phyloP scores from a whole-genome alignment of 2,329 filamentous ascomycete species.

The Paraconiothyrium sp. region DNA sequence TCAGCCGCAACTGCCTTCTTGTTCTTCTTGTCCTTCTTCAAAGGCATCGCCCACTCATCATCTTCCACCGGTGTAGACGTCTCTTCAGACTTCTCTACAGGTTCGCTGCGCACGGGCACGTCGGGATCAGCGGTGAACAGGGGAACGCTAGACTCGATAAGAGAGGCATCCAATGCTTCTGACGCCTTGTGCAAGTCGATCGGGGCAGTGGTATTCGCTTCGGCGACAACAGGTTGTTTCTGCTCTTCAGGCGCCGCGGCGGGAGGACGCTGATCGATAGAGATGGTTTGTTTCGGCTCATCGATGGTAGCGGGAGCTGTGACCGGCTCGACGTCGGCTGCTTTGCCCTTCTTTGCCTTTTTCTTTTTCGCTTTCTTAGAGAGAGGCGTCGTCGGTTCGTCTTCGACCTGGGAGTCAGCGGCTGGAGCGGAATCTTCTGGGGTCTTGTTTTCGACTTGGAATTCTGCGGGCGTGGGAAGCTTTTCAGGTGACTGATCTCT shows the following conservation, averaged over 20 bases:
- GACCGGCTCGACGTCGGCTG: constrained; percentile 21
- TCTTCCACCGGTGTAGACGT: constrained; percentile 18
- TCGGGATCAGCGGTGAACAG: constrained; percentile 12
- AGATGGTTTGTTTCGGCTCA: background rate
- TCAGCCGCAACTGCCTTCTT: constrained; percentile 20
- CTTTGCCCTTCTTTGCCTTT: constrained; percentile 32
- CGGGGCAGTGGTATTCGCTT: background rate
- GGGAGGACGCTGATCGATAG: background rate
- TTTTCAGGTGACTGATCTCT: background rate
- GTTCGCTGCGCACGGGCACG: constrained; percentile 5
- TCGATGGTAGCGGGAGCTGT: background rate
- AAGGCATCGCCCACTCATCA: constrained; percentile 10
- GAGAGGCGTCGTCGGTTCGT: constrained; percentile 17
- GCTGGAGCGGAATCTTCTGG: constrained; percentile 8
- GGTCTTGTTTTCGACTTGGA: background rate
- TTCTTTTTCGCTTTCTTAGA: constrained; percentile 36
- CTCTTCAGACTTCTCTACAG: constrained; percentile 11
- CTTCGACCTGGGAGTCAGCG: constrained; percentile 12
- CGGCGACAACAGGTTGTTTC: background rate
- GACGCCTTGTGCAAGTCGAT: constrained; percentile 3
- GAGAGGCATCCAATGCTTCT: constrained; percentile 1
- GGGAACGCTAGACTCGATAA: constrained; percentile 10
- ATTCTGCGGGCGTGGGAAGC: background rate
- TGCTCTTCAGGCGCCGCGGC: constrained; percentile 4
- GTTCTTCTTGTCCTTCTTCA: constrained; percentile 30